phyloP scores from a whole-genome alignment of 1,139 yeast genomes.

The Protomyces lactucae-debilis region DNA sequence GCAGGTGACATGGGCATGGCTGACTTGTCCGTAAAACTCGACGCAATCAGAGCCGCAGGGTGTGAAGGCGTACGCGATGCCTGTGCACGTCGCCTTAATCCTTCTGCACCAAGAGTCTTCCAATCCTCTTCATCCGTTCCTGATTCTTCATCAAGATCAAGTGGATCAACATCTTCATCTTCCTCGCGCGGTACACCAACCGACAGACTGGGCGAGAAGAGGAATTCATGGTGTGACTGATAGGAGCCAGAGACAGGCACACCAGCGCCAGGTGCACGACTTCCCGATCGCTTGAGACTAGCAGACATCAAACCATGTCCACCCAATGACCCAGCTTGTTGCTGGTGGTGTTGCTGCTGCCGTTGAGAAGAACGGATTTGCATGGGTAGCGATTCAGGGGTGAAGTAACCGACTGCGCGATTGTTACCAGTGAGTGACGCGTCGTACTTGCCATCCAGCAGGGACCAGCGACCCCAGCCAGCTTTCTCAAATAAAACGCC shows the following conservation, averaged over 20 bases:
- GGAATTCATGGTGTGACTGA: constrained; percentile 14
- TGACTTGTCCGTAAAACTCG: constrained; percentile 7
- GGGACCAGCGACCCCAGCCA: constrained; percentile 99
- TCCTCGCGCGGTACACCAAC: constrained; percentile 18
- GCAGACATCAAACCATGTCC: background rate
- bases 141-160: constrained; percentile 33
- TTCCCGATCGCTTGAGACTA: constrained; percentile 1
- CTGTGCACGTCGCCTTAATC: constrained; percentile 35
- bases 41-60: background rate
- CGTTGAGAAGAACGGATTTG: background rate
- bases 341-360: background rate
- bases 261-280: background rate
- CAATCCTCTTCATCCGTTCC: constrained; percentile 95
- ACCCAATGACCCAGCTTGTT: background rate
- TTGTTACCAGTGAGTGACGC: background rate
- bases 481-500: constrained; percentile 75
- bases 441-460: constrained; percentile 36
- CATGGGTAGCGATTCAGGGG: constrained; percentile 24
- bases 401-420: background rate
- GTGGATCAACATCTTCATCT: constrained; percentile 31
- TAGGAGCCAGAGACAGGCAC: constrained; percentile 5
- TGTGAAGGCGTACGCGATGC: constrained; percentile 3
- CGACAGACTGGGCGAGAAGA: constrained; percentile 21
- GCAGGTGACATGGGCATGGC: constrained; percentile 4
- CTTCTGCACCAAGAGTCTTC: constrained; percentile 77